Evolutionary conservation across 2,329 filamentous ascomycete species (phyloP).

Genomic region (Drechslerella coelobrocha): DNA sequence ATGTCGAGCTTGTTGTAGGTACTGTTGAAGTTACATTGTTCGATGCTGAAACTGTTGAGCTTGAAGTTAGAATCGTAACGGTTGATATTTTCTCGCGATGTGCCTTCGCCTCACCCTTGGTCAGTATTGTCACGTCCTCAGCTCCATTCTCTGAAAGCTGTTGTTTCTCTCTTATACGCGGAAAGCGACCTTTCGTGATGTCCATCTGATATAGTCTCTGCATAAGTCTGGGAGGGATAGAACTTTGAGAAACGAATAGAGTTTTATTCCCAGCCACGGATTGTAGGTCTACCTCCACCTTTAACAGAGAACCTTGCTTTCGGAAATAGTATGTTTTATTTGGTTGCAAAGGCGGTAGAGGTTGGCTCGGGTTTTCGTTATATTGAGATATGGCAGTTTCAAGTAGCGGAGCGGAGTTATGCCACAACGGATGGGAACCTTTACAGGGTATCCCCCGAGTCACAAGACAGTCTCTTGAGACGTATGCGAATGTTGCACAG

Average conservation of each 20-base stretch:
- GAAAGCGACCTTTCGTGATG: slow-evolving; percentile 6
- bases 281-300: slow-evolving; percentile 7
- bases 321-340: slow-evolving; percentile 20
- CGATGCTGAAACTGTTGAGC: too few relatives aligned
- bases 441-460: slow-evolving; percentile 9
- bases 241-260: slow-evolving; percentile 5
- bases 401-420: slow-evolving; percentile 17
- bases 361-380: slow-evolving; percentile 17
- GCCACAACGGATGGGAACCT: slow-evolving; percentile 12
- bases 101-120: background rate
- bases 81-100: background rate
- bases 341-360: slow-evolving; percentile 4
- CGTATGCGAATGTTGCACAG: slow-evolving; percentile 31
- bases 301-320: slow-evolving; percentile 19
- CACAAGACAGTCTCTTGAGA: slow-evolving; percentile 15
- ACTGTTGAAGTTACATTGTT: too few relatives aligned
- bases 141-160: background rate
- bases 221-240: slow-evolving; percentile 3
- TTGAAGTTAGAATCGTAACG: background rate
- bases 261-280: background rate
- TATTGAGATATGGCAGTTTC: slow-evolving; percentile 19
- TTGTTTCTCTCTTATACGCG: slow-evolving; percentile 18
- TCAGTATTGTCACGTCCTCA: background rate
- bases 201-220: slow-evolving; percentile 4
- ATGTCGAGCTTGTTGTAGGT: too few relatives aligned